These are phyloP conservation scores for Jacaranda mimosifolia DNA, from an alignment of 257 asterid species.

Conservation along the genomic window DNA sequence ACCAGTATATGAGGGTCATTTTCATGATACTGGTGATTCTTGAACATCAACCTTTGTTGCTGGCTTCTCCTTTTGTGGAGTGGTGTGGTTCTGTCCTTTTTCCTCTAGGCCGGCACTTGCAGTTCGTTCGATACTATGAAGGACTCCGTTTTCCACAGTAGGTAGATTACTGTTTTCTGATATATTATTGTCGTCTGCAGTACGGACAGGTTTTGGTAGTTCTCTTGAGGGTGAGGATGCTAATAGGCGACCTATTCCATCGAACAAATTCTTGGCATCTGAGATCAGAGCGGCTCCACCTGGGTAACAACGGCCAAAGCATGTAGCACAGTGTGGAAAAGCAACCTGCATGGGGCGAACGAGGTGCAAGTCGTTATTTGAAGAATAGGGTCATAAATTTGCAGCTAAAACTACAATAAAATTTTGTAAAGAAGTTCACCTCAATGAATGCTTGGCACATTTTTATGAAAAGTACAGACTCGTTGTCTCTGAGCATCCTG, in stretches of 20 bases:
- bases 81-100: neutral
- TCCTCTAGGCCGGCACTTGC: slow-evolving; percentile 11
- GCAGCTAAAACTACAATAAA: neutral
- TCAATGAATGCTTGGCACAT: slow-evolving; percentile 77
- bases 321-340: slow-evolving; percentile 69
- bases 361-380: neutral
- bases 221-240: slow-evolving; percentile 59
- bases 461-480: slow-evolving; percentile 72
- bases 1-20: neutral
- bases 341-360: slow-evolving; percentile 53
- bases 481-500: slow-evolving; percentile 75
- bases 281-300: slow-evolving; percentile 68
- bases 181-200: slow-evolving; percentile 40
- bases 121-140: slow-evolving; percentile 34
- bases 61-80: slow-evolving; percentile 19
- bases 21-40: slow-evolving; percentile 26
- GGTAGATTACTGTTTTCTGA: slow-evolving; percentile 59
- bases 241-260: slow-evolving; percentile 58
- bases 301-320: slow-evolving; percentile 81
- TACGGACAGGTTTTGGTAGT: slow-evolving; percentile 53
- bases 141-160: slow-evolving; percentile 52
- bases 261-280: slow-evolving; percentile 66
- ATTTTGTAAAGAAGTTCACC: slow-evolving; percentile 46
- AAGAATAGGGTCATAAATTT: neutral
- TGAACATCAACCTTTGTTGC: slow-evolving; percentile 1